Percentiles rank a stretch among this genome's conserved stretches.
phyloP scores from a whole-genome alignment of 208 protist species.

The Histomonas meleagridis region DNA sequence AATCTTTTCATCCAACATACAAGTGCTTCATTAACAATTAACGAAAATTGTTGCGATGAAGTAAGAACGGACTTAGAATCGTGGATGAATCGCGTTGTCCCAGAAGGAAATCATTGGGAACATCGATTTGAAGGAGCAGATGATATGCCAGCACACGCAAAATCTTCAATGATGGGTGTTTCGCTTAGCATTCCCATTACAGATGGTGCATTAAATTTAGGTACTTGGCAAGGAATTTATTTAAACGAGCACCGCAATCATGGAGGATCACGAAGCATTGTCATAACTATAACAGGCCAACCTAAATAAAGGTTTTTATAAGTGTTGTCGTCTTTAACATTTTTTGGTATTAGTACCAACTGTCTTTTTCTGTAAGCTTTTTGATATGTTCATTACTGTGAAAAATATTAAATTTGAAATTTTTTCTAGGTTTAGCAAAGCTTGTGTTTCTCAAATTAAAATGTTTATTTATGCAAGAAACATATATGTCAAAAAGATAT shows the following conservation, averaged over 20 bases:
- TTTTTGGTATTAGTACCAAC: too few species aligned
- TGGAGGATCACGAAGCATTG: background rate
- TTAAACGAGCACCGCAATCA: background rate
- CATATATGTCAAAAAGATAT: too few species aligned
- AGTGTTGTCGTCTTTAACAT: too few species aligned
- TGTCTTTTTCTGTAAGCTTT: too few species aligned
- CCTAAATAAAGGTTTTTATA: too few species aligned
- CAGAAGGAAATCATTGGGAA: background rate
- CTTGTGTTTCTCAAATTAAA: too few species aligned
- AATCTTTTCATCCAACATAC: background rate
- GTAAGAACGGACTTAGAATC: background rate
- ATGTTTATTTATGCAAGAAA: too few species aligned
- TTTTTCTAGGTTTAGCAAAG: too few species aligned
- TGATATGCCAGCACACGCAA: conserved; percentile 6
- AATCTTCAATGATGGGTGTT: background rate
- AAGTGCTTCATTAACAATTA: conserved; percentile 25
- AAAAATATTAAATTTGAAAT: too few species aligned
- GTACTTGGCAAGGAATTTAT: conserved; percentile 27
- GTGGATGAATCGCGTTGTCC: background rate
- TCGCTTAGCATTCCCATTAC: background rate
- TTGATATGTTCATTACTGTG: too few species aligned
- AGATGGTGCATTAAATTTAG: background rate
- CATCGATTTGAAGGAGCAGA: background rate
- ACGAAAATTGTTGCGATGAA: background rate
- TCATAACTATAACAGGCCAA: background rate